Evolutionary conservation across 176 grass and related monocot genomes (phyloP).

Genomic region (Oryza meyeriana): DNA sequence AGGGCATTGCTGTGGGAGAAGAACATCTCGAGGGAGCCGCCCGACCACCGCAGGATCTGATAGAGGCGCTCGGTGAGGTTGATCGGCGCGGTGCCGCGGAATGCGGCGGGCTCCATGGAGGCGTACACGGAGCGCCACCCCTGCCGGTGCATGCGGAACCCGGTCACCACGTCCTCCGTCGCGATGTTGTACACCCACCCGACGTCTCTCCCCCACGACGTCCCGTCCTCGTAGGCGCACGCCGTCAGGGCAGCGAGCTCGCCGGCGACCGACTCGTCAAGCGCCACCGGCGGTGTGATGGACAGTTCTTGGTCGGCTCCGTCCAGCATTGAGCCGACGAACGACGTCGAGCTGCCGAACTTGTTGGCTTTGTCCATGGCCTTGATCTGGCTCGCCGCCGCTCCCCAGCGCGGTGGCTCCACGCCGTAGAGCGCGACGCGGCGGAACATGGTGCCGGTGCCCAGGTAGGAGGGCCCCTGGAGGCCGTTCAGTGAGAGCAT

Average conservation of each 20-base stretch:
- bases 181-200: slow-evolving; percentile 56
- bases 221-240: slow-evolving; percentile 39
- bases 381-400: neutral
- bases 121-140: slow-evolving; percentile 48
- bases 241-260: slow-evolving; percentile 20
- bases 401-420: slow-evolving; percentile 26
- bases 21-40: slow-evolving; percentile 50
- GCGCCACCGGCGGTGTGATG: neutral
- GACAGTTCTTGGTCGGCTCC: neutral
- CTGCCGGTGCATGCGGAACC: slow-evolving; percentile 47
- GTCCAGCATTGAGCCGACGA: neutral
- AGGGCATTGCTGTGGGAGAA: slow-evolving; percentile 49
- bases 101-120: slow-evolving; percentile 36
- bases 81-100: slow-evolving; percentile 45
- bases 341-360: slow-evolving; percentile 21
- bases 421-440: slow-evolving; percentile 36
- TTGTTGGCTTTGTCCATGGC: neutral
- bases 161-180: slow-evolving; percentile 50
- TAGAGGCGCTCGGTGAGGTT: slow-evolving; percentile 56
- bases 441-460: slow-evolving; percentile 41
- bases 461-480: slow-evolving; percentile 49
- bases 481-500: slow-evolving; percentile 90
- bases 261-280: neutral
- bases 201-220: slow-evolving; percentile 33
- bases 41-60: slow-evolving; percentile 38